Evolutionary conservation across 306 rosid species (phyloP), one percentile per base, ranked within the genome.

Genomic region (Quercus mongolica): DNA sequence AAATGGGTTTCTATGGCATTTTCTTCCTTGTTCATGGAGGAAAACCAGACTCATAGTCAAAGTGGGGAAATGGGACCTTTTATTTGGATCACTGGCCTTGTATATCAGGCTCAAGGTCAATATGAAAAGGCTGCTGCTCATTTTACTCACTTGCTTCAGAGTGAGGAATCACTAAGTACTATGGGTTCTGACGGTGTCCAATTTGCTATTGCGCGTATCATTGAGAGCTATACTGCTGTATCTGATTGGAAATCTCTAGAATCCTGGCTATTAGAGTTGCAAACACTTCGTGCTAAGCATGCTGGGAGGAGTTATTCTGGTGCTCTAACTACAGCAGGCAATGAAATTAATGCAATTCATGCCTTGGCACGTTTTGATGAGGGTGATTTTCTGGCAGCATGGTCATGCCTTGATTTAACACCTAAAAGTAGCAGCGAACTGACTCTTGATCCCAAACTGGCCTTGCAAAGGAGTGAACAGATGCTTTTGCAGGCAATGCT

Each of bases 381-480:
- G 85, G 94, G 92, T 84, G 97, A 94, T 81, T 89, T 80, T 84
- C 91, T 81, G 82, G 89, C 97, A 84, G 83, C 98, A 78, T 92
- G 98, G 98, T 87, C 93, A 67, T 91, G 86, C 88, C 97, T 94
- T 79, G 98, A 90, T 81, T 89, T 94, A 92, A 94, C 98, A 18
- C 97, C 97, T 69, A 94, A 94, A 91, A 92, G 97, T 86, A 94
- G 93, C 81, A 86, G 89, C 77, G 98, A 94, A 74, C 97, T 94
- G 79, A 91, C 98, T 63, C 94, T 94, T 82, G 94, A 94, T 85
- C 97, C 98, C 59, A 92, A 91, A 82, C 78, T 92, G 80, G 97
- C 97, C 82, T 86, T 94, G 94, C 98, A 89, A 54, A 86, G 98
- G 85, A 94, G 98, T 81, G 98, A 94, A 88, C 98, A 94, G 88